Evolutionary conservation across 148 eudicot genomes (phyloP), one percentile per base, ranked within the genome.

Genomic region (Pharnaceum exiguum): DNA sequence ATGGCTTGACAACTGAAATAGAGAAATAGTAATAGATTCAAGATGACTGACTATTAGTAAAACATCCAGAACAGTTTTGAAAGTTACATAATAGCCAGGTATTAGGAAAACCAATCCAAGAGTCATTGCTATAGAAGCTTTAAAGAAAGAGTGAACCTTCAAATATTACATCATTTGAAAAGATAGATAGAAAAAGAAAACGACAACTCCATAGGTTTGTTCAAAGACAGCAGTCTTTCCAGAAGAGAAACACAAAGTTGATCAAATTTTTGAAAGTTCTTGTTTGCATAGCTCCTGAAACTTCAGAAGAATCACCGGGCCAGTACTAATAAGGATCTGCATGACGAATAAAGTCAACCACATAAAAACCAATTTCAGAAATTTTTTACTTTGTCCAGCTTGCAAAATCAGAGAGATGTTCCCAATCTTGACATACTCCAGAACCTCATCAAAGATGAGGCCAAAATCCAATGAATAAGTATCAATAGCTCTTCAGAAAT

Each of bases 291-390:
- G 78, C 71, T 70, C 77, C 81, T 47, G 78, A 82, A 87, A 87
- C 91, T 87, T 82, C 84, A 67, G 88, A 82, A 77, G 75, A 82
- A 73, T 84, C 96, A 87, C 80, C 88, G 75, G 73, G 77, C 79
- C 86, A 79, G 83, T 81, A 81, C 55, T 64, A 75, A 87, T 40
- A 78, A 63, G 69, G 68, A 87, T 87, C 96, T 87, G 96, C 91
- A 87, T 85, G 84, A 75, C 61, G 65, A 82, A 87, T 77, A 62
- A n/a, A 50, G 66, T 73, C 71, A 78, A 70, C 42, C 67, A n/a
- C n/a, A 71, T 69, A 73, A 77, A 83, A 83, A 72, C 38, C 58
- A 69, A 51, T 62, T 55, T 77, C 68, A 44, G 32, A 68, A 72
- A 70, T 56, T 39, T n/a, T 46, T 19, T 50, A 69, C 46, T 28